Base-by-base conservation (phyloP, 768 basidiomycete species). In the Lentinula sp. region DNA sequence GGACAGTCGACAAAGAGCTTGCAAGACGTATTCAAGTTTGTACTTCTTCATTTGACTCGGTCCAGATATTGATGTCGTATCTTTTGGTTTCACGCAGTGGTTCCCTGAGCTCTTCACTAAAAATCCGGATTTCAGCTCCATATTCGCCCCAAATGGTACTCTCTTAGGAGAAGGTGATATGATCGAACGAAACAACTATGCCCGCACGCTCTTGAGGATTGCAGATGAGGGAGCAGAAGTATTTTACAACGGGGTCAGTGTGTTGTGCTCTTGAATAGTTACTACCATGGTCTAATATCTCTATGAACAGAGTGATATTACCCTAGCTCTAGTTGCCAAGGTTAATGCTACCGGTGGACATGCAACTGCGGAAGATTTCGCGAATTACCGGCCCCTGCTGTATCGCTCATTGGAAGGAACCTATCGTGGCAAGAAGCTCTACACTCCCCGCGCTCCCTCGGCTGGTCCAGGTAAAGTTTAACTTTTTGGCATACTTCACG, bases 381-480 rank as follows among this genome's bases (percentile, higher is more conserved):
- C 73, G 49, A 69, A 69, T 18, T 90, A 87, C 68, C 65, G 73
- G 23, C 80, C 81, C 16, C 76, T 76, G 21, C 76, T 84, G 15
- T 71, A 76, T 61, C 81, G 75, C 34, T 86, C 89, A 3, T 76
- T 90, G 23, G 67, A 78, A 61, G 83, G 85, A 2, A 78, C 78
- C 0, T 91, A 86, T 67, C 76, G 74, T 13, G 81, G 80, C 49
- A 76, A 79, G 63, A 86, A 77, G 61, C 76, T 90, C 50, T 89
- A 85, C 68, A 87, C 86, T 0, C 75, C 84, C 0, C 75, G 78
- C 61, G 83, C 85, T 1, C 89, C 89, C 3, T 82, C 84, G n/a
- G 81, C 81, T 8, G 88, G 89, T 1, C 81, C 59, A 34, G 16
- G 37, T 37, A 3, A n/a, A 23, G n/a, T 55, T 28, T 9, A 6